phyloP scores from a whole-genome alignment of 106 monocot species.

The Narthecium ossifragum region DNA sequence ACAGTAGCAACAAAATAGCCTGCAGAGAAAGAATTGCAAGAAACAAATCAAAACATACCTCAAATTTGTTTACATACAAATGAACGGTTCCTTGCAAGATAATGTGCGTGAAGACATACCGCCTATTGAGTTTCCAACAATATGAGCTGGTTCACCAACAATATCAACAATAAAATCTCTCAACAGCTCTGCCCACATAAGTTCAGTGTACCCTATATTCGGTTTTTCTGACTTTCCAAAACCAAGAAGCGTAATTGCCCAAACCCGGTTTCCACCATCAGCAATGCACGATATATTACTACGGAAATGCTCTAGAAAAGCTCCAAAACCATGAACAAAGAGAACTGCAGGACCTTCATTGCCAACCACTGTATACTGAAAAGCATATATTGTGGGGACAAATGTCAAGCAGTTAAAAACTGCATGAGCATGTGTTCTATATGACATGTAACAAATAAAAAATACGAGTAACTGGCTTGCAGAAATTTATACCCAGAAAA shows the following conservation, averaged over 20 bases:
- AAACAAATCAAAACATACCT: too few species aligned
- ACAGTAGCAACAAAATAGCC: conserved; percentile 69
- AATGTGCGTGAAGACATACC: conserved; percentile 29
- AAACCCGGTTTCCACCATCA: conserved; percentile 66
- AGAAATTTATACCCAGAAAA: too few species aligned
- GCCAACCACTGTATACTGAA: conserved; percentile 77
- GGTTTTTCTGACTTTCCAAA: conserved; percentile 98
- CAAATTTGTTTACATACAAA: too few species aligned
- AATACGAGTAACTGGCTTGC: too few species aligned
- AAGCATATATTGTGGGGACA: neutral
- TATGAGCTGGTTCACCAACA: conserved; percentile 78
- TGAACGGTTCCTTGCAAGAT: neutral
- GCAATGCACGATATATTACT: conserved; percentile 72
- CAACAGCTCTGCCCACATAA: conserved; percentile 81
- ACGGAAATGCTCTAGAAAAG: conserved; percentile 90
- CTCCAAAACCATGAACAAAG: conserved; percentile 96
- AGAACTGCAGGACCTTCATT: conserved; percentile 75
- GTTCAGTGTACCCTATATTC: conserved; percentile 67
- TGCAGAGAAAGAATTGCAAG: conserved; percentile 19
- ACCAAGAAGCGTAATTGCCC: conserved; percentile 90
- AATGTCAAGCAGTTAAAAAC: neutral
- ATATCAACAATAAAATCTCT: conserved; percentile 94
- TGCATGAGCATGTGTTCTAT: too few species aligned
- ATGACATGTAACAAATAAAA: too few species aligned
- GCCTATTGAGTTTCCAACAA: conserved; percentile 95